These are phyloP conservation scores for Dillenia turbinata DNA, from an alignment of 164 flowering plant species.

Conservation along the genomic window DNA sequence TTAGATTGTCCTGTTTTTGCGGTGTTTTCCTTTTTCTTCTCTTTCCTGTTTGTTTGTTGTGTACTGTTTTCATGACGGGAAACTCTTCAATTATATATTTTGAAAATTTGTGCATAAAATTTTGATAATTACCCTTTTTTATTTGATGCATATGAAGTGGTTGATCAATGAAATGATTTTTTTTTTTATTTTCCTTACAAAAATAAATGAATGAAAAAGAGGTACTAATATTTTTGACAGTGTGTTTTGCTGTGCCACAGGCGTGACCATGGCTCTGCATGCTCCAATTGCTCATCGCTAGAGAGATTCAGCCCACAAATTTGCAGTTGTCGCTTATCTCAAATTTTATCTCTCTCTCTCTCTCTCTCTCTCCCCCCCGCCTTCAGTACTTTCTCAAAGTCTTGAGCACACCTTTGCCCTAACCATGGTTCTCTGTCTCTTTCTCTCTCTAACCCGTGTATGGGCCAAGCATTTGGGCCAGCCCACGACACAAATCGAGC, in stretches of 20 bases:
- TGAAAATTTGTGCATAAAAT: not conserved
- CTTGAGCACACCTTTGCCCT: slow-evolving; percentile 60
- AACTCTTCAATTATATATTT: not conserved
- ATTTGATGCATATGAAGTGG: not conserved
- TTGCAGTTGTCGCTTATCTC: slow-evolving; percentile 9
- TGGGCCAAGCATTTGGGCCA: slow-evolving; percentile 29
- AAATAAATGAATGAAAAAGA: not conserved
- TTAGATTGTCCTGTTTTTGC: too few species aligned
- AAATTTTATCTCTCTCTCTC: slow-evolving; percentile 1
- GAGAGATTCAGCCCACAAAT: slow-evolving; percentile 21
- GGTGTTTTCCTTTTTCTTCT: too few species aligned
- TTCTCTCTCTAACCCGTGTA: slow-evolving; percentile 24
- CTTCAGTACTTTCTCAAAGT: slow-evolving; percentile 14
- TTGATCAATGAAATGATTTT: too few species aligned
- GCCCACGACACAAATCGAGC: slow-evolving; percentile 22
- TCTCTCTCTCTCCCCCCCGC: slow-evolving; percentile 8
- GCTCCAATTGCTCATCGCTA: slow-evolving; percentile 51
- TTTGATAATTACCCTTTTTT: not conserved
- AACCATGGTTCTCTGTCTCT: slow-evolving; percentile 67
- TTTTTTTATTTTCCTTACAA: too few species aligned
- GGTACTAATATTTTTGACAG: slow-evolving; percentile 79
- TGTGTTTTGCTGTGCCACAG: slow-evolving; percentile 90
- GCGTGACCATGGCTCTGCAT: slow-evolving; percentile 74
- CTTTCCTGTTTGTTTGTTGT: not conserved
- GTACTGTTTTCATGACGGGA: not conserved